These are phyloP conservation scores for Pyrus pyrifolia DNA, from an alignment of 306 rosid genomes.

Conservation along the genomic window DNA sequence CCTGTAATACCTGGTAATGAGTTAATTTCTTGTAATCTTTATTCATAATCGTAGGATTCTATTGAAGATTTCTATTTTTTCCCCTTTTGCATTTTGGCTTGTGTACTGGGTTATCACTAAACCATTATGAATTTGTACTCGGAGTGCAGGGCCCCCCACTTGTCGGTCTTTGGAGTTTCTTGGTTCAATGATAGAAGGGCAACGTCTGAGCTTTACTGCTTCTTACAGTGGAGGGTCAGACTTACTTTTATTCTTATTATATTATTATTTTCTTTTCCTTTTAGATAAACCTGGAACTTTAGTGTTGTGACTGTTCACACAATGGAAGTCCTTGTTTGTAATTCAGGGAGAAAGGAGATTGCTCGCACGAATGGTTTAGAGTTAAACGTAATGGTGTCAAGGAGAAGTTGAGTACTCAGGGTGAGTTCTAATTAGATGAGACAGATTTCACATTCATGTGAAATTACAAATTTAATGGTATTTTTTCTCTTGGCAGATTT, in stretches of 20 bases:
- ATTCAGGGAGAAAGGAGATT: slow-evolving; percentile 77
- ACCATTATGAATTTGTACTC: not conserved
- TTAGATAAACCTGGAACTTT: not conserved
- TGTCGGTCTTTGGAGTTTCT: slow-evolving; percentile 68
- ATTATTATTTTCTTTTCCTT: not conserved
- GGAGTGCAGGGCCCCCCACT: slow-evolving; percentile 72
- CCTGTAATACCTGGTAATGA: slow-evolving; percentile 69
- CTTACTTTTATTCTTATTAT: slow-evolving; percentile 10
- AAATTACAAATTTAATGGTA: slow-evolving; percentile 13
- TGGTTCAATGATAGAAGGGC: slow-evolving; percentile 84
- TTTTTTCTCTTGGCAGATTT: slow-evolving; percentile 40
- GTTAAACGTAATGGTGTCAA: slow-evolving; percentile 39
- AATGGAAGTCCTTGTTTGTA: slow-evolving; percentile 5
- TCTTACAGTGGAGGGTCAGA: slow-evolving; percentile 90
- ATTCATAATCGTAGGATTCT: not conserved
- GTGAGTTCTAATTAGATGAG: slow-evolving; percentile 37
- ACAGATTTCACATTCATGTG: slow-evolving; percentile 4
- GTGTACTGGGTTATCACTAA: not conserved
- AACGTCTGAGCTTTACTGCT: slow-evolving; percentile 59
- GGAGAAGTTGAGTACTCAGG: slow-evolving; percentile 51
- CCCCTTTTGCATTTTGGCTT: not conserved
- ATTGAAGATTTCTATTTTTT: not conserved
- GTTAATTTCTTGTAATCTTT: not conserved
- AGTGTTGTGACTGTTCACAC: not conserved
- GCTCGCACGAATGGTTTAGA: slow-evolving; percentile 75